Evolutionary conservation across 1,139 yeast species (phyloP), one percentile per base, ranked within the genome.

Genomic region (Starmera stellimalicola): DNA sequence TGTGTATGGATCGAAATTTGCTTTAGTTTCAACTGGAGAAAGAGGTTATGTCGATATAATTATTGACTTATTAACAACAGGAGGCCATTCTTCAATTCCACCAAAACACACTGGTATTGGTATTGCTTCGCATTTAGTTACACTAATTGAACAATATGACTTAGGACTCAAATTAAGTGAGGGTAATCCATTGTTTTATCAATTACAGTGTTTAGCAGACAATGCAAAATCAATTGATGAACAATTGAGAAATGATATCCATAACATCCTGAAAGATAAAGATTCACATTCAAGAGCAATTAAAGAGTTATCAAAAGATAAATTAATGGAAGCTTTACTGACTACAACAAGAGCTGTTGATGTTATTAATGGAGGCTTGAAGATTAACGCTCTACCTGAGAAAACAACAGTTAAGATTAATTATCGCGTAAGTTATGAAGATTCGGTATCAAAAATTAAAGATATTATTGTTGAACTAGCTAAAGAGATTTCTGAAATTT

Each of bases 21-120:
- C 79, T 8, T 44, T 68, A 24, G 77, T 83, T 3, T 68, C 70
- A 16, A 70, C 75, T 19, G 73, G 73, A 19, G 88, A 79, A 48
- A 78, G 78, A 55, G 88, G 88, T 1, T 71, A 70, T 45, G 45
- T 70, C 33, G 79, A 78, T 48, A 50, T 69, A 9, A 46, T 51
- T n/a, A 59, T 76, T 30, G 59, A 62, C 12, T 52, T 79, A 18
- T 58, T 55, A 17, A 70, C 80, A 2, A 70, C 72, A 7, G 87
- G 87, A 31, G 87, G 87, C 3, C 87, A 79, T 48, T 73, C 84
- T 6, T 73, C 82, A 4, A 55, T 69, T 14, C 87, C 87, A 9
- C 80, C 80, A 6, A 73, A 68, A 40, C 84, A 77, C 49, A 78
- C 84, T 1, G 65, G 77, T n/a, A 77, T 80, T 50, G 88, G 88